Conservation (phyloP, 2,329 filamentous ascomycete species). For the Akanthomyces dipterigenus region DNA sequence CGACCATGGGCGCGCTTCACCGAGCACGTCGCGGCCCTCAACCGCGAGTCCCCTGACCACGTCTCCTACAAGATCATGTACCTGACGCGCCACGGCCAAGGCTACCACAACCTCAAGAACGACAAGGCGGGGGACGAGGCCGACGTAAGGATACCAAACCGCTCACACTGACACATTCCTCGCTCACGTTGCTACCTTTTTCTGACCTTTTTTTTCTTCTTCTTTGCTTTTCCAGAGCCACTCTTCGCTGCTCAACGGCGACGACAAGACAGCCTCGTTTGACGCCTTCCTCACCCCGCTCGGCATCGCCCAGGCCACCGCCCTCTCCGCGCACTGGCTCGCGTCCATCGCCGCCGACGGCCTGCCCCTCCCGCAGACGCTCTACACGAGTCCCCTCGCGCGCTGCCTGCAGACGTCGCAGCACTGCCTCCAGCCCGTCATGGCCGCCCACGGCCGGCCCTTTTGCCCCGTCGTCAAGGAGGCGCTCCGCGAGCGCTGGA, state of each 20-base stretch:
- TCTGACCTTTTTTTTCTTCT: too few relatives aligned
- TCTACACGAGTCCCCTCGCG: slow-evolving; percentile 52
- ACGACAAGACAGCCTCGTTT: slow-evolving; percentile 32
- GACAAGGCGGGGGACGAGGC: slow-evolving; percentile 48
- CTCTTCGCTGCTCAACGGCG: slow-evolving; percentile 33
- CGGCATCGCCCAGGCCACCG: slow-evolving; percentile 46
- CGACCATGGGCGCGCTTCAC: slow-evolving; percentile 48
- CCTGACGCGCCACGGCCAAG: slow-evolving; percentile 52
- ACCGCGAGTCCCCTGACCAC: slow-evolving; percentile 32
- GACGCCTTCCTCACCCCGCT: slow-evolving; percentile 43
- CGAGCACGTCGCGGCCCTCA: slow-evolving; percentile 40
- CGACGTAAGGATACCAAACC: slow-evolving; percentile 30
- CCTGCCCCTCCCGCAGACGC: slow-evolving; percentile 46
- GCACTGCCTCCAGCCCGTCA: slow-evolving; percentile 41
- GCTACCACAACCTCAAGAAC: slow-evolving; percentile 42
- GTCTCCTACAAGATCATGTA: slow-evolving; percentile 48
- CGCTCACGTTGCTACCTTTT: not conserved
- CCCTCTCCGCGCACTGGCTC: slow-evolving; percentile 46
- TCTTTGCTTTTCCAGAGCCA: slow-evolving; percentile 24
- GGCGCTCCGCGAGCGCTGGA: slow-evolving; percentile 51
- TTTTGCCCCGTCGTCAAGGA: slow-evolving; percentile 52
- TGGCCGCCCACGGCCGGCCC: slow-evolving; percentile 25
- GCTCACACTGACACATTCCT: not conserved
- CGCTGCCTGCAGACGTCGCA: slow-evolving; percentile 52
- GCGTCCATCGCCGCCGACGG: slow-evolving; percentile 34